Conservation (phyloP, 192 early-diverging fungal species). For the Rhizoclosmatium globosum region DNA sequence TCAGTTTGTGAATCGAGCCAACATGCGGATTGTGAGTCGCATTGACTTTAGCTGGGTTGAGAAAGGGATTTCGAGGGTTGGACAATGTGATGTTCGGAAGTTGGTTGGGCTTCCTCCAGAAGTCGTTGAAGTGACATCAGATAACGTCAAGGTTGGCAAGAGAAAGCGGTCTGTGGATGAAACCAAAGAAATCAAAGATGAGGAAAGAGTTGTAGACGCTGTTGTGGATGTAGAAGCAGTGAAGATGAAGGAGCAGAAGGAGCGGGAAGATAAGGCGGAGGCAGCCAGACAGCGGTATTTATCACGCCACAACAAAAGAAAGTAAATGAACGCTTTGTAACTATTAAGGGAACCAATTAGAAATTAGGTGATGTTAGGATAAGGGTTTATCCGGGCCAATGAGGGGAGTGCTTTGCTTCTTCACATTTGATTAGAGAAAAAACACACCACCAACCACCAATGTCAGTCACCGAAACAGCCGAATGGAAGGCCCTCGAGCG, state of each 20-base stretch:
- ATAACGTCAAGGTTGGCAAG: slow-evolving; percentile 4
- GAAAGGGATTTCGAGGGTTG: slow-evolving; percentile 44
- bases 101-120: slow-evolving; percentile 17
- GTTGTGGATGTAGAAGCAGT: slow-evolving; percentile 14
- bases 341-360: too few species aligned
- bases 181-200: not conserved
- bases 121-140: not conserved
- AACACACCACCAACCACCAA: not conserved
- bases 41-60: slow-evolving; percentile 58
- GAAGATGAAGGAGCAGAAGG: not conserved
- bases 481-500: slow-evolving; percentile 90
- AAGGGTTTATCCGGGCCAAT: too few species aligned
- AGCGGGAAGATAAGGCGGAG: slow-evolving; percentile 26
- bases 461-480: slow-evolving; percentile 41
- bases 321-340: not conserved
- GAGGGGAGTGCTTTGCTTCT: not conserved
- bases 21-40: slow-evolving; percentile 52
- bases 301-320: slow-evolving; percentile 39
- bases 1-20: slow-evolving; percentile 57
- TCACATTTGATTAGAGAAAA: not conserved
- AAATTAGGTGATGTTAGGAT: too few species aligned
- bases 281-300: slow-evolving; percentile 49
- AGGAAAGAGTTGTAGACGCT: not conserved
- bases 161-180: slow-evolving; percentile 23
- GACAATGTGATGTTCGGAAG: slow-evolving; percentile 40